Percentiles rank a stretch among this genome's conserved stretches.
phyloP scores from a whole-genome alignment of 495 filamentous ascomycete species.

The Cenococcum geophilum region DNA sequence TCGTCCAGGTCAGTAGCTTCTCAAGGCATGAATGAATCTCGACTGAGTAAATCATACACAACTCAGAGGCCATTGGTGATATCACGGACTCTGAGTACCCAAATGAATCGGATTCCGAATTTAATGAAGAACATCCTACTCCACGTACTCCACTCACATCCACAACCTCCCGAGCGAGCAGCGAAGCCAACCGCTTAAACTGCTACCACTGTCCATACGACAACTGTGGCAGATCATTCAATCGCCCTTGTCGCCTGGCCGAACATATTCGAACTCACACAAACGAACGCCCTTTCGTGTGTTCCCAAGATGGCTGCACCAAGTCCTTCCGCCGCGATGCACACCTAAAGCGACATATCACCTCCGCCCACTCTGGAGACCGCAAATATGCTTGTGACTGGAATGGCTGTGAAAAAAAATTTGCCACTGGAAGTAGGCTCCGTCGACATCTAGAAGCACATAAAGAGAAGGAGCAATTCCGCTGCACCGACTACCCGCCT shows the following conservation, averaged over 20 bases:
- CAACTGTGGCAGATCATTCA: conserved; percentile 75
- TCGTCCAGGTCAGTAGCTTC: conserved; percentile 1
- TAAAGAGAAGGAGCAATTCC: conserved; percentile 31
- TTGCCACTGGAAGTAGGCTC: conserved; percentile 68
- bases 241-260: conserved; percentile 72
- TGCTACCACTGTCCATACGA: conserved; percentile 62
- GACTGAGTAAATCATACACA: background rate
- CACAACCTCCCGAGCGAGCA: conserved; percentile 38
- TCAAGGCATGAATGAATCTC: background rate
- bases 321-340: conserved; percentile 77
- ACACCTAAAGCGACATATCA: conserved; percentile 76
- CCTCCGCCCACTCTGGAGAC: conserved; percentile 65
- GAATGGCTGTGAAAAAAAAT: conserved; percentile 69
- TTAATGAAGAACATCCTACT: background rate
- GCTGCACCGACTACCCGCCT: conserved; percentile 64
- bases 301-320: conserved; percentile 60
- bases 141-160: conserved; percentile 51
- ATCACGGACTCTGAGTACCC: background rate
- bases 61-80: background rate
- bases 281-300: conserved; percentile 68
- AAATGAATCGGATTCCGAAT: background rate
- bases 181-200: conserved; percentile 42
- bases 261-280: conserved; percentile 74
- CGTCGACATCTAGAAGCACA: conserved; percentile 44
- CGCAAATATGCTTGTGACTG: conserved; percentile 64